A percentile compares a stretch with the other conserved stretches of the same genome.
Conservation (phyloP, 148 eudicot species). For the Rhododendron ovatum region DNA sequence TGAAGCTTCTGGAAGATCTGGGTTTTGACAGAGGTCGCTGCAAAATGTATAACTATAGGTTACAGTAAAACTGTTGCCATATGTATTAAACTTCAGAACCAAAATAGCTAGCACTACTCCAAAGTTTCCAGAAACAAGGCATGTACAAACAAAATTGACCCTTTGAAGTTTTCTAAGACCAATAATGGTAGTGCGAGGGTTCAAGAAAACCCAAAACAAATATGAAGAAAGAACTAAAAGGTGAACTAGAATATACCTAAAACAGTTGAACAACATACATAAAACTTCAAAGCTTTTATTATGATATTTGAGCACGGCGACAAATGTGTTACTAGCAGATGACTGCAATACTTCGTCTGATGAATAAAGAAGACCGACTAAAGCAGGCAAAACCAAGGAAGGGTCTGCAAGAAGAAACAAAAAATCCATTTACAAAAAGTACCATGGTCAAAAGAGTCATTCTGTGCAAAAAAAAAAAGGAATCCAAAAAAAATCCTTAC, state of each 20-base stretch:
- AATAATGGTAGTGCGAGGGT: neutral
- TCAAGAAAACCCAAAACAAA: neutral
- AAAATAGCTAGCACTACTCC: neutral
- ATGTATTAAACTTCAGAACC: neutral
- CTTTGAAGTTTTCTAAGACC: neutral
- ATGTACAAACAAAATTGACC: neutral
- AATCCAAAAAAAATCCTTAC: too few species aligned
- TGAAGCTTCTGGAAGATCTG: too few species aligned
- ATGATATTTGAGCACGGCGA: constrained; percentile 45
- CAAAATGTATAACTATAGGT: too few species aligned
- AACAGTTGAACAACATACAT: too few species aligned
- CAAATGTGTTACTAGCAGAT: constrained; percentile 38
- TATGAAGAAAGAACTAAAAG: neutral
- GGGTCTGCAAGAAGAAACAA: constrained; percentile 48
- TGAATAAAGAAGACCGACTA: constrained; percentile 42
- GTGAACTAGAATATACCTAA: too few species aligned
- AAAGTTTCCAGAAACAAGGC: constrained; percentile 8
- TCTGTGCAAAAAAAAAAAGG: too few species aligned
- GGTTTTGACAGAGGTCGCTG: too few species aligned
- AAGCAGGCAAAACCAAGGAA: too few species aligned
- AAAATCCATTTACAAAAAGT: too few species aligned
- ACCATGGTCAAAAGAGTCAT: too few species aligned
- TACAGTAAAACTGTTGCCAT: neutral
- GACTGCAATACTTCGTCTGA: constrained; percentile 26
- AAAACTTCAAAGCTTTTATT: too few species aligned